These are phyloP conservation scores for Oenanthe javanica DNA, from an alignment of 140 eudicot genomes.

Conservation along the genomic window DNA sequence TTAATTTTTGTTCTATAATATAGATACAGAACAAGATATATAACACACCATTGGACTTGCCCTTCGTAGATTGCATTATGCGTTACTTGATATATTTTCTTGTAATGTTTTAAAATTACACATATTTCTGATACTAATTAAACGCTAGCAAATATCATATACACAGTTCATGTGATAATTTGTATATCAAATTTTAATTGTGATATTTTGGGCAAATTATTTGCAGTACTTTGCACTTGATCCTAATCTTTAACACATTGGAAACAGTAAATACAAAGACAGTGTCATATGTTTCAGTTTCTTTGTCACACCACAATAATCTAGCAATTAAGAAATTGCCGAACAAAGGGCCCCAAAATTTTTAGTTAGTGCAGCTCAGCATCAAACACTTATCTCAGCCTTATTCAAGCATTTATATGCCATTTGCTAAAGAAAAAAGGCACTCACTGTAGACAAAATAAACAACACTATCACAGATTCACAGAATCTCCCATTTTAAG, in stretches of 20 bases:
- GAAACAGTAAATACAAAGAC: too few species aligned
- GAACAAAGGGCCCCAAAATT: constrained; percentile 18
- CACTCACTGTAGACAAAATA: constrained; percentile 18
- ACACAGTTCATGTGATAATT: too few species aligned
- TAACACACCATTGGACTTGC: too few species aligned
- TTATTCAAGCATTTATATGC: constrained; percentile 18
- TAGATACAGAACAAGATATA: too few species aligned
- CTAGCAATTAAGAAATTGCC: neutral
- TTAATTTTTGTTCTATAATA: too few species aligned
- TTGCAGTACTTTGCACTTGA: neutral
- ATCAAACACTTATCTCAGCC: constrained; percentile 30
- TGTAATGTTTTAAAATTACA: too few species aligned
- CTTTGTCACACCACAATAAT: neutral
- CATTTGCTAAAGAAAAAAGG: constrained; percentile 12
- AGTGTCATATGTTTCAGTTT: constrained; percentile 1
- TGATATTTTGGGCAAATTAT: too few species aligned
- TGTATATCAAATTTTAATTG: too few species aligned
- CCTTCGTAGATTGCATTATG: too few species aligned
- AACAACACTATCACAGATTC: constrained; percentile 17
- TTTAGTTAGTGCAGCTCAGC: constrained; percentile 28
- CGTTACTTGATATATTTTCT: too few species aligned
- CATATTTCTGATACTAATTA: too few species aligned
- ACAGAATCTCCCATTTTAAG: constrained; percentile 16
- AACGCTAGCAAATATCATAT: too few species aligned
- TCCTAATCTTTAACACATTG: neutral